Percentiles rank a stretch among this genome's conserved stretches.
phyloP scores from a whole-genome alignment of 257 asterid species.

The Lycium ferocissimum region DNA sequence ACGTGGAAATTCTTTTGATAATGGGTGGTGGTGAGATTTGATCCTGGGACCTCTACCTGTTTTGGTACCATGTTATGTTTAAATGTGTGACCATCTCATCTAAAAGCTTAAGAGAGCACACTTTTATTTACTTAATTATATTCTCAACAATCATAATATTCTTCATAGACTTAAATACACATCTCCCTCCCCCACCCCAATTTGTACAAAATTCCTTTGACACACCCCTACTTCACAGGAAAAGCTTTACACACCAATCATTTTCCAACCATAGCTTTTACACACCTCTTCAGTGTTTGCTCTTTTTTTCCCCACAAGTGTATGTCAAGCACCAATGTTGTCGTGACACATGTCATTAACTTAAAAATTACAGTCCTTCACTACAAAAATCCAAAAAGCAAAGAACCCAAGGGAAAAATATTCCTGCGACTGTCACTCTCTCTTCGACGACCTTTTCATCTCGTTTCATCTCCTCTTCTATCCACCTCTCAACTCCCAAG shows the following conservation, averaged over 20 bases:
- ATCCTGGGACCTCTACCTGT: too few species aligned
- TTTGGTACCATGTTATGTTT: too few species aligned
- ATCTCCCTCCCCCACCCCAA: background rate
- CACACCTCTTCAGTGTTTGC: background rate
- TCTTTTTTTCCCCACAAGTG: background rate
- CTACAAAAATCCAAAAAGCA: too few species aligned
- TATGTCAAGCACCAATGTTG: background rate
- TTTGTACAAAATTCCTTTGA: background rate
- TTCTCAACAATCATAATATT: background rate
- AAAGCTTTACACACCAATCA: background rate
- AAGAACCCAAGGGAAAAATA: background rate
- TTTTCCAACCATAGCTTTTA: conserved; percentile 9
- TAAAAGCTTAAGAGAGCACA: too few species aligned
- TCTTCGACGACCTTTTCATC: background rate
- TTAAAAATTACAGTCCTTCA: too few species aligned
- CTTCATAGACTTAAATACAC: background rate
- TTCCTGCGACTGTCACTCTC: background rate
- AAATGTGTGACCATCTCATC: too few species aligned
- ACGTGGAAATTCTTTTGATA: too few species aligned
- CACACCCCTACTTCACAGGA: background rate
- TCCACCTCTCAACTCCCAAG: background rate
- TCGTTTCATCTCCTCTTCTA: background rate
- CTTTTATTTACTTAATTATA: too few species aligned
- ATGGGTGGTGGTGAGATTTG: too few species aligned
- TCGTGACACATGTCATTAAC: background rate